Evolutionary conservation across 148 eudicot species (phyloP), one percentile per base, ranked within the genome.

Genomic region (Heliamphora exappendiculata): DNA sequence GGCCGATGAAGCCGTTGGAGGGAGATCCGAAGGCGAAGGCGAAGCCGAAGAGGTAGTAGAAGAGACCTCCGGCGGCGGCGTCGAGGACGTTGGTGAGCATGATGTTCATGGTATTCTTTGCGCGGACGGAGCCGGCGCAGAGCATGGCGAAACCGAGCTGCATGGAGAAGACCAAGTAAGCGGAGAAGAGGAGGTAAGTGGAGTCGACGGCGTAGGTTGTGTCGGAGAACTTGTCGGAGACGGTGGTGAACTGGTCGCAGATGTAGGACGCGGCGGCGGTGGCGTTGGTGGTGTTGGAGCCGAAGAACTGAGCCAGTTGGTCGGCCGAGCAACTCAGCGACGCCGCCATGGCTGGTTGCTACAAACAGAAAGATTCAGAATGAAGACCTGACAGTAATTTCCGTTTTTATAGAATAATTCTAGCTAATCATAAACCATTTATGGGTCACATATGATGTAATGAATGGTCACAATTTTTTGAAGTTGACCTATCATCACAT

Each of bases 121-220:
- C 93, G 0, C 93, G 91, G 62, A 91, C 97, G 0, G 97, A 91
- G 78, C 97, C 93, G 7, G 93, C 93, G 67, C 97, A 89, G 33
- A 91, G 91, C 97, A 91, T 91, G 83, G 97, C 93, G 59, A 89
- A 91, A n/a, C 97, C 97, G 2, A 91, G 86, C 51, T 91, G 97
- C 97, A 91, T 91, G 69, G 93, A 78, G 84, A 91, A 91, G 34
- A 91, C 93, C 0, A 91, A 78, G 84, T 91, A 91, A 42, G 97
- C 86, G 0, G 97, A 91, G 87, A 89, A 89, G 71, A 91, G 90
- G n/a, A 88, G 88, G 88, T 86, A 91, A 20, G 93, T 88, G 70
- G 82, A 54, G 87, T 91, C 88, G 7, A 91, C 63, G 63, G 93
- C 93, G 77, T 78, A 78, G 22, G 84, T 28, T 39, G 88, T 80